A percentile compares a stretch with the other conserved stretches of the same genome.
Conservation (phyloP, 805 yeast genomes). For the Hanseniaspora nectarophila region DNA sequence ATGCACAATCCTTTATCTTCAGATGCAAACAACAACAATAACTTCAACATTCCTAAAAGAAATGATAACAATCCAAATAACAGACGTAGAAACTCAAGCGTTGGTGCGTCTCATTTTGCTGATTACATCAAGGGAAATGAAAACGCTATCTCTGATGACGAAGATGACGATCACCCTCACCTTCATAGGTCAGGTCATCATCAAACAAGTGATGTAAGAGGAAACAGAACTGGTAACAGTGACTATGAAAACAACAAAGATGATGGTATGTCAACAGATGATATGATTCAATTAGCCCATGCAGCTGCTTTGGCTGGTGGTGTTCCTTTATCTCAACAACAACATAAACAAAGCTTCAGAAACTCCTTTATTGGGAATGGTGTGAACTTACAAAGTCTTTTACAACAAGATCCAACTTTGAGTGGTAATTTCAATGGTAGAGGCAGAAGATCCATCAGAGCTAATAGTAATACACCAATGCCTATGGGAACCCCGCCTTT, state of each 20-base stretch:
- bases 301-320: slow-evolving; percentile 18
- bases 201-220: slow-evolving; percentile 1
- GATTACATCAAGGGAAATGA: slow-evolving; percentile 13
- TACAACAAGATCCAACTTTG: slow-evolving; percentile 8
- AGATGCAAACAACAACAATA: slow-evolving; percentile 11
- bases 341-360: slow-evolving; percentile 13
- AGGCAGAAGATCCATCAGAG: slow-evolving; percentile 14
- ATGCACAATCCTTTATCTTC: neutral
- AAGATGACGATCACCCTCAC: slow-evolving; percentile 10
- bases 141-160: slow-evolving; percentile 14
- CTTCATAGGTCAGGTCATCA: neutral
- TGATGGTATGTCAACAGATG: slow-evolving; percentile 6
- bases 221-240: neutral
- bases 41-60: neutral
- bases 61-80: neutral
- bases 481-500: slow-evolving; percentile 14
- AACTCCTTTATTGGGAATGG: slow-evolving; percentile 11
- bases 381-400: slow-evolving; percentile 8
- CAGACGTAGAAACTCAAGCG: slow-evolving; percentile 2
- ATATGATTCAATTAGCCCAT: slow-evolving; percentile 18
- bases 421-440: neutral
- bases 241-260: slow-evolving; percentile 1
- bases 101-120: slow-evolving; percentile 10
- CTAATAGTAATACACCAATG: slow-evolving; percentile 11
- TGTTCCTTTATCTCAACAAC: slow-evolving; percentile 9